Conservation (phyloP, 176 grass and related monocot species). For the Juncus inflexus region DNA sequence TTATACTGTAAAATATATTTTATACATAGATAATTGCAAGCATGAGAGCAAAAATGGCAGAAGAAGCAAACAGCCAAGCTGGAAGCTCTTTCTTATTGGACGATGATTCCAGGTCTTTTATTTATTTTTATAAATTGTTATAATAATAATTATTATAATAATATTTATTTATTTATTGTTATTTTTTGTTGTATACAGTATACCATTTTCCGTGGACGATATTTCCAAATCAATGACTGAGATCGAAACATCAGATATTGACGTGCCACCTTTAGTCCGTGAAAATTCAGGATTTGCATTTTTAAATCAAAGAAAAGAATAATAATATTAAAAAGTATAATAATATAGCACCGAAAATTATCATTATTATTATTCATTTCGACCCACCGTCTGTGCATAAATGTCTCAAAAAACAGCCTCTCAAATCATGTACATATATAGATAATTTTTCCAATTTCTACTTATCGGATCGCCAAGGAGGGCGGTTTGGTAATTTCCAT, state of each 20-base stretch:
- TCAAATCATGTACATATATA: slow-evolving; percentile 19
- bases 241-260: slow-evolving; percentile 85
- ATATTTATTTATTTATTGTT: not conserved
- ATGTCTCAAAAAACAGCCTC: not conserved
- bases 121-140: not conserved
- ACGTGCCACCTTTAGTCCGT: slow-evolving; percentile 70
- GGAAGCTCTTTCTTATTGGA: slow-evolving; percentile 93
- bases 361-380: not conserved
- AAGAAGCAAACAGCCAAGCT: slow-evolving; percentile 79
- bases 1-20: not conserved
- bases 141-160: not conserved
- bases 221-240: slow-evolving; percentile 94
- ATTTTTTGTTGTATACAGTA: slow-evolving; percentile 39
- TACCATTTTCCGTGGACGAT: slow-evolving; percentile 91
- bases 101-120: slow-evolving; percentile 75
- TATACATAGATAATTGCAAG: slow-evolving; percentile 69
- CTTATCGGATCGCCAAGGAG: slow-evolving; percentile 15
- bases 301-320: slow-evolving; percentile 41
- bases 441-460: slow-evolving; percentile 7
- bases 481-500: slow-evolving; percentile 20
- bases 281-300: slow-evolving; percentile 95
- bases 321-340: not conserved
- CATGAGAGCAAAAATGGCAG: slow-evolving; percentile 96
- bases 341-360: too few relatives aligned
- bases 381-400: slow-evolving; percentile 9